Percentiles rank a stretch among this genome's conserved stretches.
Conservation (phyloP, 805 yeast genomes). For the Suhomyces xylopsoci region DNA sequence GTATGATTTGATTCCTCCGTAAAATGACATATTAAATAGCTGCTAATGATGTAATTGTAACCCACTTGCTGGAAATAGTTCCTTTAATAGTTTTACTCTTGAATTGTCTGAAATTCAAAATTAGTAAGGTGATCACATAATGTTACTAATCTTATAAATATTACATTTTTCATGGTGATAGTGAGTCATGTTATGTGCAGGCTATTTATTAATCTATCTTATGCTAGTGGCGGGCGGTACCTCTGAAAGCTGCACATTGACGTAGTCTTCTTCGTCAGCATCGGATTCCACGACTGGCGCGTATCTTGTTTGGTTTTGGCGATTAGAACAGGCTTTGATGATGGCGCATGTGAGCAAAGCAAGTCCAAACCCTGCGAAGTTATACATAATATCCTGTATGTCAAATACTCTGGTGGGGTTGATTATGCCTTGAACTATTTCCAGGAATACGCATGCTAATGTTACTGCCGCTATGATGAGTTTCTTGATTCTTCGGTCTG, state of each 20-base stretch:
- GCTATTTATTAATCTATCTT: not conserved
- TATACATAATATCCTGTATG: conserved; percentile 40
- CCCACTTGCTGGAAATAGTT: no score
- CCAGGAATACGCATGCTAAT: conserved; percentile 49
- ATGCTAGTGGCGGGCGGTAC: not conserved
- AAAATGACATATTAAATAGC: conserved; percentile 7
- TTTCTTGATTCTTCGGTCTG: conserved; percentile 13
- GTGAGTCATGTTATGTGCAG: not conserved
- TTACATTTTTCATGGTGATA: not conserved
- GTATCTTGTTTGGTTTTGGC: not conserved
- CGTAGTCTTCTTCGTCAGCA: conserved; percentile 17
- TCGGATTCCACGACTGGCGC: not conserved
- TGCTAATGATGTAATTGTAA: not conserved
- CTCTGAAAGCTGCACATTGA: conserved; percentile 20
- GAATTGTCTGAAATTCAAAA: not conserved
- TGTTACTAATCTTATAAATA: not conserved
- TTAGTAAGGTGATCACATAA: not conserved
- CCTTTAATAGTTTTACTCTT: not conserved
- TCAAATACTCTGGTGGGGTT: conserved; percentile 51
- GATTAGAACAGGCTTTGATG: not conserved
- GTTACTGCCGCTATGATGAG: conserved; percentile 22
- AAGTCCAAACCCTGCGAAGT: conserved; percentile 27
- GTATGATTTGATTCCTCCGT: conserved; percentile 32
- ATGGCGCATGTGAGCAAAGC: conserved; percentile 13
- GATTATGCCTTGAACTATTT: conserved; percentile 45